phyloP scores from a whole-genome alignment of 805 yeast genomes.

The Jamesozyma spencerorum region DNA sequence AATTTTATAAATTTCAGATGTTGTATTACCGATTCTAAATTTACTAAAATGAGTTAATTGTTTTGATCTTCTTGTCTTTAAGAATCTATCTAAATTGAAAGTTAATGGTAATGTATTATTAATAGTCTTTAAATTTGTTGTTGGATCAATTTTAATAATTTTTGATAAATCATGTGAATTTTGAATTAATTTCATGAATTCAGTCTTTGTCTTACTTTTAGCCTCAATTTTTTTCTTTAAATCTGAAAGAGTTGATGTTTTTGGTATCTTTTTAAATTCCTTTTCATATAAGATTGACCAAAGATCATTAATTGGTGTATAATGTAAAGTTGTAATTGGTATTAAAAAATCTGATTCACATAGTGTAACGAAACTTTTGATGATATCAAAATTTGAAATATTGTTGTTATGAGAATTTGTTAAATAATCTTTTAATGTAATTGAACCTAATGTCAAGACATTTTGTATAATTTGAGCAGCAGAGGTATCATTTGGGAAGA shows the following conservation, averaged over 20 bases:
- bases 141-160: slow-evolving; percentile 24
- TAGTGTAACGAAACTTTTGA: slow-evolving; percentile 36
- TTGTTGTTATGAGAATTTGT: slow-evolving; percentile 21
- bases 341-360: slow-evolving; percentile 42
- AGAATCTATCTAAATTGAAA: slow-evolving; percentile 56
- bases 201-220: slow-evolving; percentile 38
- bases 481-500: slow-evolving; percentile 17
- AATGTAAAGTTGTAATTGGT: slow-evolving; percentile 36
- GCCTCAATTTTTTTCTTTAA: slow-evolving; percentile 52
- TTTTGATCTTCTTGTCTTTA: slow-evolving; percentile 54
- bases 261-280: slow-evolving; percentile 34
- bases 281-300: slow-evolving; percentile 36
- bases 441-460: slow-evolving; percentile 58
- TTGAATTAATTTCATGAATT: slow-evolving; percentile 32
- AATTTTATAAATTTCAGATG: slow-evolving; percentile 54
- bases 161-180: slow-evolving; percentile 22
- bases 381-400: slow-evolving; percentile 17
- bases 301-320: slow-evolving; percentile 31
- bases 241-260: slow-evolving; percentile 39
- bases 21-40: slow-evolving; percentile 59
- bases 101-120: slow-evolving; percentile 44
- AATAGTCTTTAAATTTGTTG: slow-evolving; percentile 35
- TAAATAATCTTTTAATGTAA: slow-evolving; percentile 46
- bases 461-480: slow-evolving; percentile 51
- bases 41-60: slow-evolving; percentile 55